phyloP scores from a whole-genome alignment of 495 filamentous ascomycete species.

The Aspergillus sclerotioniger region DNA sequence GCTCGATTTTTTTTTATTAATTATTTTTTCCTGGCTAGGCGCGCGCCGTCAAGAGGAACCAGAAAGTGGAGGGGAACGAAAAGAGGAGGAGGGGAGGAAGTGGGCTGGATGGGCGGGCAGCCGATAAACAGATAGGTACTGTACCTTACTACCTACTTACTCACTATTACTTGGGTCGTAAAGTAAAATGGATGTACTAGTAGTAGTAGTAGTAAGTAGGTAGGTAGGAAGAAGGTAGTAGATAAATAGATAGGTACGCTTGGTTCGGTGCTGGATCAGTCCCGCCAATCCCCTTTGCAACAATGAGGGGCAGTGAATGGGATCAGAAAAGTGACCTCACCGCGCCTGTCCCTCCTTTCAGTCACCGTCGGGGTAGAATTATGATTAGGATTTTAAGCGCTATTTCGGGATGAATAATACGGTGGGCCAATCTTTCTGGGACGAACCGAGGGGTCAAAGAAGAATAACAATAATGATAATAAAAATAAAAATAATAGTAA shows the following conservation, averaged over 20 bases:
- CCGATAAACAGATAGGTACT: conserved; percentile 14
- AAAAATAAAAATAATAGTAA: not conserved
- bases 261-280: no score
- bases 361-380: not conserved
- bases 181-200: no score
- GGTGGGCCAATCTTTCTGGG: conserved; percentile 6
- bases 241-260: no score
- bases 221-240: no score
- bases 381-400: not conserved
- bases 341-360: not conserved
- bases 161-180: no score
- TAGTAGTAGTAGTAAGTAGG: no score
- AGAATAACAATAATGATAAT: not conserved
- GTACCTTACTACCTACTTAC: not conserved
- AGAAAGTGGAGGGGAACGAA: conserved; percentile 19
- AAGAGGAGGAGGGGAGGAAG: conserved; percentile 22
- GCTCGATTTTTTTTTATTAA: not conserved
- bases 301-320: no score
- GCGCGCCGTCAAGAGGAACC: conserved; percentile 21
- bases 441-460: conserved; percentile 8
- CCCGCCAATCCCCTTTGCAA: no score
- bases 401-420: not conserved
- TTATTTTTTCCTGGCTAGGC: conserved; percentile 14
- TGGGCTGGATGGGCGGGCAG: conserved; percentile 11
- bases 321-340: not conserved